A percentile compares a stretch with the other conserved stretches of the same genome.
These are phyloP conservation scores for Fraxinus paxiana DNA, from an alignment of 305 asterid species.

Conservation along the genomic window DNA sequence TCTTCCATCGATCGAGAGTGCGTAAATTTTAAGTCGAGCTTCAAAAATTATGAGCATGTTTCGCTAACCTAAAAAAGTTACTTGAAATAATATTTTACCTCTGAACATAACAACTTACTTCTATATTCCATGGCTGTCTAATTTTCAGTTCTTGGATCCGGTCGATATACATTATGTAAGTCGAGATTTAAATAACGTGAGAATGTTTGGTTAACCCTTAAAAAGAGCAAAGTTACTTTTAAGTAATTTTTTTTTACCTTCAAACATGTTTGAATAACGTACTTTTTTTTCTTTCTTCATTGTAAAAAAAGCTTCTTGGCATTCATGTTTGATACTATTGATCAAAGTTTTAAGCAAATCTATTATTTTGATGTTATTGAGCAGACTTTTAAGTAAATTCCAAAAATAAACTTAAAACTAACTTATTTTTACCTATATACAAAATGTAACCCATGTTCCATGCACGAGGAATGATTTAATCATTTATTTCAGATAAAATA, in stretches of 20 bases:
- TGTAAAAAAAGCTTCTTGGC: neutral
- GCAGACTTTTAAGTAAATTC: neutral
- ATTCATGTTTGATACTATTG: neutral
- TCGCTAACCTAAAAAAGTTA: neutral
- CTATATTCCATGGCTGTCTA: neutral
- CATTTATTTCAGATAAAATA: neutral
- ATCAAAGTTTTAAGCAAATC: neutral
- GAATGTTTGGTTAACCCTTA: neutral
- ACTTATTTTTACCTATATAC: neutral
- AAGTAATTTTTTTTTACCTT: neutral
- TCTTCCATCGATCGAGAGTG: neutral
- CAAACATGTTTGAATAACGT: neutral
- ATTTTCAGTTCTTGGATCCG: neutral
- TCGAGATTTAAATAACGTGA: neutral
- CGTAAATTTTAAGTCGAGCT: neutral
- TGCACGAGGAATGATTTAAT: neutral
- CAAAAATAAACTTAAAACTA: neutral
- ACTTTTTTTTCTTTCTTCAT: neutral
- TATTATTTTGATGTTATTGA: neutral
- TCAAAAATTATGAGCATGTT: neutral
- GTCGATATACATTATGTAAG: neutral
- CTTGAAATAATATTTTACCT: neutral
- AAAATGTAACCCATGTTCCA: neutral
- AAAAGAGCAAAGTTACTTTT: neutral
- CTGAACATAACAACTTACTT: neutral